phyloP scores from a whole-genome alignment of 768 basidiomycete genomes.

The Lactarius sp. region DNA sequence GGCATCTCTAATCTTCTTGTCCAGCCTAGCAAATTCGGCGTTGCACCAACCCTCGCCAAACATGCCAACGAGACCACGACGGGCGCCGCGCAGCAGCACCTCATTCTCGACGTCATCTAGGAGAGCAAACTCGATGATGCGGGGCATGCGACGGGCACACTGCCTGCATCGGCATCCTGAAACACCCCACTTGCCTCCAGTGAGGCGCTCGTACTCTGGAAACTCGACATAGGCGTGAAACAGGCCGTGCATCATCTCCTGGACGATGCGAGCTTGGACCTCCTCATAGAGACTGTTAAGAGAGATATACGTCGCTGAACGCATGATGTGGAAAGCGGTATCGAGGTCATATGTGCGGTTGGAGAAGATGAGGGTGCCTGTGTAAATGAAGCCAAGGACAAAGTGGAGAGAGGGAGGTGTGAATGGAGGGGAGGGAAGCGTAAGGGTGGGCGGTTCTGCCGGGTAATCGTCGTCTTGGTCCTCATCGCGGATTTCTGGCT shows the following conservation, averaged over 20 bases:
- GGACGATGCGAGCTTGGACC: constrained; percentile 73
- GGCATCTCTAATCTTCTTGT: constrained; percentile 57
- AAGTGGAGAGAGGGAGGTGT: constrained; percentile 93
- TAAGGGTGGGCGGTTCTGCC: constrained; percentile 53
- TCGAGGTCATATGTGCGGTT: constrained; percentile 90
- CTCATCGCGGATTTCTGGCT: constrained; percentile 32
- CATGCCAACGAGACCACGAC: constrained; percentile 71
- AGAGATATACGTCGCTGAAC: constrained; percentile 74
- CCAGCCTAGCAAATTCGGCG: constrained; percentile 68
- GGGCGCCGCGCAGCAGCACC: constrained; percentile 63
- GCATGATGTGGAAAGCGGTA: constrained; percentile 86
- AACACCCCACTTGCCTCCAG: constrained; percentile 72
- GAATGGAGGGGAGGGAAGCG: constrained; percentile 87
- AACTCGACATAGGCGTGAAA: constrained; percentile 81
- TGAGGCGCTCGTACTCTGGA: constrained; percentile 70
- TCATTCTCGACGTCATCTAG: constrained; percentile 72
- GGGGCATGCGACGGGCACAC: constrained; percentile 73
- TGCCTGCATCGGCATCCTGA: constrained; percentile 82
- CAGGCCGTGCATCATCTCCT: constrained; percentile 88
- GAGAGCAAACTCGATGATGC: constrained; percentile 78
- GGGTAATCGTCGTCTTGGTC: constrained; percentile 29
- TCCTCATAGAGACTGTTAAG: constrained; percentile 72
- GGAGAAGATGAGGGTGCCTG: constrained; percentile 89
- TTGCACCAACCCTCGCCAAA: constrained; percentile 91
- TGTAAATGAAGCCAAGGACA: constrained; percentile 91